Base-by-base conservation (phyloP, 2,329 filamentous ascomycete species). In the Curvularia eragrostidis region DNA sequence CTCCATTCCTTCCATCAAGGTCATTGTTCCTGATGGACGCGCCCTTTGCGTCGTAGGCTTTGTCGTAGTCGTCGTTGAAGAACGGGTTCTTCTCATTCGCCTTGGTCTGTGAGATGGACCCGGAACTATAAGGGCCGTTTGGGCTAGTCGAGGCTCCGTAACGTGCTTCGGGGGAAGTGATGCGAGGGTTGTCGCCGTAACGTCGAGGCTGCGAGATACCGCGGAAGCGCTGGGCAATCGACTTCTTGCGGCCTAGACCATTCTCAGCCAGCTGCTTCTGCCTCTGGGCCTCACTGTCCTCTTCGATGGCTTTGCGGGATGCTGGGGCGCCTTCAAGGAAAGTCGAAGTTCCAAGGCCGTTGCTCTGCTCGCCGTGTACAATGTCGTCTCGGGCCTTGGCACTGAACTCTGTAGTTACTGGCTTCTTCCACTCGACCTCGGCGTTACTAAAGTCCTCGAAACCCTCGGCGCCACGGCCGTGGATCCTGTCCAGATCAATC, bases 311-410 rank as follows among this genome's bases (percentile, higher is more conserved):
- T 7, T 88, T 85, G 67, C 88, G 87, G 26, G 93, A 90, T 26
- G 93, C 95, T 13, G 95, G 94, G 1, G 95, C 90, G 34, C 95
- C 95, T 70, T 99, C 95, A 21, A 99, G 80, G 82, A 98, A 98
- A 2, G 95, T 99, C 32, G 93, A 96, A 1, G 93, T 97, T 52
- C 95, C 95, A 7, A 99, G 80, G 9, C 95, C 95, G 60, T 91
- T 81, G 3, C 87, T 89, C 77, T 96, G 89, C 54, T 93, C 87
- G 18, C 94, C 94, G 67, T 98, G 92, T 13, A 98, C 84, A 46
- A 89, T 85, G 55, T 91, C 87, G 46, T 87, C 62, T 52, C 75
- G 67, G 53, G 74, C 59, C 79, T 77, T 69, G 80, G 83, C 66
- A 42, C 73, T 75, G 63, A 72, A 77, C 26, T 66, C 66, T 18